Percentiles rank a stretch among this genome's conserved stretches.
Evolutionary conservation across 768 basidiomycete genomes (phyloP).

Genomic region (Sistotremastrum suecicum): DNA sequence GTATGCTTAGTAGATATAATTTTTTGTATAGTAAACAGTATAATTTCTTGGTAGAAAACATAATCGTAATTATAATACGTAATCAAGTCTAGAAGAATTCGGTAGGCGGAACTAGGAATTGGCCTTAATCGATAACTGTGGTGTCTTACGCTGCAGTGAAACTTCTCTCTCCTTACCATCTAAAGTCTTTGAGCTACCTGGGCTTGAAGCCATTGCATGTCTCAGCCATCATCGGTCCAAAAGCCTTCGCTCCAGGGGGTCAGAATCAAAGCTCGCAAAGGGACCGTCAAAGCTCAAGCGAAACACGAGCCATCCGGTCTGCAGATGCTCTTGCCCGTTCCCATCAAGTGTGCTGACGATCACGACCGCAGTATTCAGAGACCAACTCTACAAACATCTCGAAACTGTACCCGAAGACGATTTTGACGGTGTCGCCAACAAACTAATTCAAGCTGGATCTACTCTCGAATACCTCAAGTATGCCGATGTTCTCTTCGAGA

Average conservation of each 20-base stretch:
- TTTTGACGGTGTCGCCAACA: conserved; percentile 69
- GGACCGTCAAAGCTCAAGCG: conserved; percentile 82
- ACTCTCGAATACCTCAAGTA: conserved; percentile 95
- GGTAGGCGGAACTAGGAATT: too few relatives aligned
- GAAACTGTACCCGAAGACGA: conserved; percentile 69
- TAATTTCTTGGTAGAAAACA: too few relatives aligned
- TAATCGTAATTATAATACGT: too few relatives aligned
- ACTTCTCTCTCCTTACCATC: too few relatives aligned
- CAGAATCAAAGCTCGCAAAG: conserved; percentile 86
- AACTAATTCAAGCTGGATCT: conserved; percentile 83
- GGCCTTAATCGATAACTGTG: too few relatives aligned
- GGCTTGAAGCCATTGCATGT: conserved; percentile 59
- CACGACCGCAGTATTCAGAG: conserved; percentile 61
- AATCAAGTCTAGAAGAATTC: too few relatives aligned
- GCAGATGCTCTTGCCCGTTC: conserved; percentile 2
- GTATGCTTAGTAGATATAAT: too few relatives aligned
- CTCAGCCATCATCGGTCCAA: conserved; percentile 71
- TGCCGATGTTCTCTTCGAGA: conserved; percentile 92
- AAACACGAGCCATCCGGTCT: conserved; percentile 81
- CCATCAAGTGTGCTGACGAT: conserved; percentile 2
- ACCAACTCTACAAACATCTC: conserved; percentile 83
- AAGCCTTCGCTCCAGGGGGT: conserved; percentile 91
- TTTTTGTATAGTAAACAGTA: too few relatives aligned
- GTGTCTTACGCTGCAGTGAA: too few relatives aligned
- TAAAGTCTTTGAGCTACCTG: background rate